phyloP scores from a whole-genome alignment of 352 stramenopile genomes.

The Phytophthora citrophthora region DNA sequence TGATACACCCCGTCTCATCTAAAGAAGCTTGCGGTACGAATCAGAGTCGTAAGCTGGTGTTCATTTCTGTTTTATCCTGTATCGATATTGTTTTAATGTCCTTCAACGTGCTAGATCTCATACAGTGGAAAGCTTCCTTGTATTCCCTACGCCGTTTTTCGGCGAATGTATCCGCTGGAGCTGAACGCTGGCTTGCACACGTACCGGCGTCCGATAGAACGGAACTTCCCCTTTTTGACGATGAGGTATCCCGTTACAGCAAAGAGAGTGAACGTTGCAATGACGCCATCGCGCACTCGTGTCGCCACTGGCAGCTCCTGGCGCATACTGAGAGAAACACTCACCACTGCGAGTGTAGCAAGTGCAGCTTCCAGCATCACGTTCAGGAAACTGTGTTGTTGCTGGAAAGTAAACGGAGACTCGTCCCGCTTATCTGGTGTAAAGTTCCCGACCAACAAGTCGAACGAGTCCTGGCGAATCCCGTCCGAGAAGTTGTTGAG shows the following conservation, averaged over 20 bases:
- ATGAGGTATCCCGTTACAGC: conserved; percentile 66
- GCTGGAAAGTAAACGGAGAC: conserved; percentile 83
- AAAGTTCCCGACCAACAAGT: conserved; percentile 88
- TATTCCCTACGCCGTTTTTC: conserved; percentile 45
- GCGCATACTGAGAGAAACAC: conserved; percentile 71
- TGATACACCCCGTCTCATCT: background rate
- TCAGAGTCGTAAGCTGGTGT: conserved; percentile 8
- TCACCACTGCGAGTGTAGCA: conserved; percentile 55
- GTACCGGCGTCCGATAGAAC: conserved; percentile 77
- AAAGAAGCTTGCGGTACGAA: too few relatives aligned
- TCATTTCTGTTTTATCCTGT: conserved; percentile 9
- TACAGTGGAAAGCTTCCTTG: background rate
- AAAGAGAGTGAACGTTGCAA: conserved; percentile 60
- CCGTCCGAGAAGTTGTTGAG: conserved; percentile 97
- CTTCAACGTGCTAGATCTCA: background rate
- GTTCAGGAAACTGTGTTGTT: conserved; percentile 78
- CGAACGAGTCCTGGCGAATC: conserved; percentile 93
- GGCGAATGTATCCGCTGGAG: conserved; percentile 87
- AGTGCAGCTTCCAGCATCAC: conserved; percentile 66
- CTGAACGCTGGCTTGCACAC: conserved; percentile 89
- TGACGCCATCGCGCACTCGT: conserved; percentile 66
- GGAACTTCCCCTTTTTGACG: conserved; percentile 85
- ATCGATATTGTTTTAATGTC: background rate
- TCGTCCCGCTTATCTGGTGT: conserved; percentile 82
- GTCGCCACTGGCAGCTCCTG: conserved; percentile 57